Base-by-base conservation (phyloP, 2,329 filamentous ascomycete species). In the Penicillium sp. region DNA sequence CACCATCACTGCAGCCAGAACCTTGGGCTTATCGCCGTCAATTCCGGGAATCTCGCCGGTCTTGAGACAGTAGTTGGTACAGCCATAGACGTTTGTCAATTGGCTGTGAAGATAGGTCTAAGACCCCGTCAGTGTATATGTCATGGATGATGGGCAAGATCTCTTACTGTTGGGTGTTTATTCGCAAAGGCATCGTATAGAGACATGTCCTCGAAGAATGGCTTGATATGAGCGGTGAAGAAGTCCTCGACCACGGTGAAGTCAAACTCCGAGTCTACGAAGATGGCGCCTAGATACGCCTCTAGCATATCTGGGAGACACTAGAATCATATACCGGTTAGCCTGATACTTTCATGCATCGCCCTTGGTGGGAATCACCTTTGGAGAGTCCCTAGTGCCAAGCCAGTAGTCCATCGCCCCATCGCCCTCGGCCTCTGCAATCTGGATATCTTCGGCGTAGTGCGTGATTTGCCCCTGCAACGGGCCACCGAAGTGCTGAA, bases 151-250 rank as follows among this genome's bases (percentile, higher is more conserved):
- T n/a, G 10, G 10, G 15, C 20, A 39, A 18, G 24, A 3, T 39
- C 29, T 31, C 62, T 70, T 68, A 75, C 74, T 3, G 88, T 86
- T 0, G 92, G 92, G 59, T 97, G 91, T 29, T 87, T 87, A 61
- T 86, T 89, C 1, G 89, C 90, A 66, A 88, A 96, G 0, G 81
- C 82, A 67, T 97, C 90, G 68, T 95, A 96, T 33, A 93, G 78
- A 3, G 78, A 75, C 84, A 97, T 95, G 68, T 96, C 86, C 44
- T 80, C 76, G 66, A 97, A 97, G 72, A 84, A 95, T 2, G 83
- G 84, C 49, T 79, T 78, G 47, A 97, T 80, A 55, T 91, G 83
- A 12, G 62, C 66, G n/a, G 81, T 71, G 69, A 95, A 96, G 72
- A 98, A 97, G 0, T 66, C 65, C 54, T 87, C 81, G 1, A 97